Conservation (phyloP, 345 rosid species). For the Cardamine chenopodiifolia region DNA sequence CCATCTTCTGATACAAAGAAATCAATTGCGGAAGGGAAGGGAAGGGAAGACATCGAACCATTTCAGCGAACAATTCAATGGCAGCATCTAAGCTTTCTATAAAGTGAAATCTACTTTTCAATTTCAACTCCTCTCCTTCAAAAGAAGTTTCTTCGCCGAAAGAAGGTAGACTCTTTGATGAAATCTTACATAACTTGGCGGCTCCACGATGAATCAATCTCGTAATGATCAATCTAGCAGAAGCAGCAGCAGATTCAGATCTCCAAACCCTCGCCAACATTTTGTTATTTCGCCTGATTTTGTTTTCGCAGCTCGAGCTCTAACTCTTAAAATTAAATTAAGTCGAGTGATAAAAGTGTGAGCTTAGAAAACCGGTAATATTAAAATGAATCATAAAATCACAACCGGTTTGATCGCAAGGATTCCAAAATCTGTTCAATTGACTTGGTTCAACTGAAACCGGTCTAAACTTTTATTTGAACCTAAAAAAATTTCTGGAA, state of each 20-base stretch:
- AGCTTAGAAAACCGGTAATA: too few species aligned
- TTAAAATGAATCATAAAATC: too few species aligned
- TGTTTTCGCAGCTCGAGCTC: too few species aligned
- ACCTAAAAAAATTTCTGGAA: too few species aligned
- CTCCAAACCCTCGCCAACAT: background rate
- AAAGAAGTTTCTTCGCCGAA: background rate
- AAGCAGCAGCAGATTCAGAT: too few species aligned
- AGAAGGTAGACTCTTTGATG: too few species aligned
- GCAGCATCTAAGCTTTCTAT: background rate
- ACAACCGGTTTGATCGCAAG: too few species aligned
- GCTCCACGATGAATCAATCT: background rate
- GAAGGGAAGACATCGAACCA: background rate
- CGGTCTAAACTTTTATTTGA: too few species aligned
- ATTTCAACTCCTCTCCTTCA: background rate
- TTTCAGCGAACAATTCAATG: background rate
- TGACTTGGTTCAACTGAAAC: too few species aligned
- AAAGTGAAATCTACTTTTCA: background rate
- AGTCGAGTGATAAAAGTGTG: too few species aligned
- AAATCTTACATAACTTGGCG: background rate
- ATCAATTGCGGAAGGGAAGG: background rate
- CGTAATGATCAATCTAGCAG: background rate
- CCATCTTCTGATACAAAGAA: conserved; percentile 7
- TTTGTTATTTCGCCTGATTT: background rate
- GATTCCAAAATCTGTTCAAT: too few species aligned
- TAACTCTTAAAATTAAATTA: too few species aligned